phyloP scores from a whole-genome alignment of 139 green algal genomes.

The Micromonas pusilla region DNA sequence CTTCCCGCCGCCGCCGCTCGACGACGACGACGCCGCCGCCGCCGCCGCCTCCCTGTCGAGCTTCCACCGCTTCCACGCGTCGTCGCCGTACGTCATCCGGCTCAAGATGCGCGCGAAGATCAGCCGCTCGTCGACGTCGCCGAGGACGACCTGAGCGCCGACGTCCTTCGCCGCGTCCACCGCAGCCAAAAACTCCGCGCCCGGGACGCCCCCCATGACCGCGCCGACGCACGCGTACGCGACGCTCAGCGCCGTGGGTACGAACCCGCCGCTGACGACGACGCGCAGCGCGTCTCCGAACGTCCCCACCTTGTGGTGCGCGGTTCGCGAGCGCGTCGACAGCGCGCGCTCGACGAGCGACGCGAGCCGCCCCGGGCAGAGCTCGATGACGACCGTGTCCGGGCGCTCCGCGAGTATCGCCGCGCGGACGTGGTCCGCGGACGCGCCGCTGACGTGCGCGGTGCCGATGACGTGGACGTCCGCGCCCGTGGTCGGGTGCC shows the following conservation, averaged over 20 bases:
- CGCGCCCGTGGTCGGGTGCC: background rate
- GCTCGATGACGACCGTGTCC: background rate
- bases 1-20: background rate
- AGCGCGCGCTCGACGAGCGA: background rate
- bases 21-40: background rate
- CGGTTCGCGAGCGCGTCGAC: background rate
- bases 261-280: background rate
- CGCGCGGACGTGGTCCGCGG: background rate
- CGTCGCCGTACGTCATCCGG: too few relatives aligned
- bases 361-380: background rate
- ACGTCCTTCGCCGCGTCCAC: background rate
- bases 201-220: background rate
- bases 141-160: background rate
- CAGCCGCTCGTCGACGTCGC: background rate
- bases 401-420: background rate
- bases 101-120: too few relatives aligned
- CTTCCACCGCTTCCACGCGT: background rate
- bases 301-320: background rate
- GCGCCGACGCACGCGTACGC: background rate
- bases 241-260: background rate
- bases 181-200: constrained; percentile 12
- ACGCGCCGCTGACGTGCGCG: constrained; percentile 4
- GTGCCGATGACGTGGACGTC: constrained; percentile 1
- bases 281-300: background rate
- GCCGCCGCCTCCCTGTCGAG: background rate